Base-by-base conservation (phyloP, 2,329 filamentous ascomycete species). In the Pezicula carpinea region DNA sequence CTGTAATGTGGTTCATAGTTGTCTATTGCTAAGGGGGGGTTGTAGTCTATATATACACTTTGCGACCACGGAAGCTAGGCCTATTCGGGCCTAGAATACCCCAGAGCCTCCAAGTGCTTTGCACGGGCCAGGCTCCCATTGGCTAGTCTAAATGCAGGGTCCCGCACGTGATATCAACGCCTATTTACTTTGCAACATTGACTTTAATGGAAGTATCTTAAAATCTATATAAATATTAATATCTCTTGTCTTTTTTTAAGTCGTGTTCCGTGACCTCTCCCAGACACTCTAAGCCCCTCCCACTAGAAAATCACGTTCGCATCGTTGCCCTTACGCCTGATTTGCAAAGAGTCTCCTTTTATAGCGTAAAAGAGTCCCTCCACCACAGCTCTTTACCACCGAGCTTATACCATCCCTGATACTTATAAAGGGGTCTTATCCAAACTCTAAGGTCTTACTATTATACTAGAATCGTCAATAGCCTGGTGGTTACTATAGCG, bases 211-310 rank as follows among this genome's bases (percentile, higher is more conserved):
- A 33, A 4, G 11, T n/a, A 33, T 42, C 36, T 42, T 14, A 41
- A 33, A 46, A 26, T 46, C 36, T 46, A 18, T 23, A 33, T 5
- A 46, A 11, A 29, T 23, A 19, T 42, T 22, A 34, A 42, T 3
- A 33, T 32, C 19, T 33, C 17, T 22, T n/a, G 3, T 13, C 5
- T 41, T 18, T 33, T 42, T 34, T 22, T 31, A 10, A 41, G n/a
- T 41, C 18, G 19, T 42, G 10, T 46, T 41, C 19, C 18, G 11
- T 41, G 29, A 18, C 35, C n/a, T 41, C 44, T 23, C 44, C 35
- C 34, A 29, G 22, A 41, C 29, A 46, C n/a, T 15, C 22, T 42
- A 8, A 17, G 34, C 26, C 5, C 18, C 32, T 45, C 34, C 5
- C 17, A 39, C 21, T 39, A 26, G 34, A 39, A 35, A 45, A 39